phyloP scores from a whole-genome alignment of 257 asterid species.

The Solanum sejunctum region DNA sequence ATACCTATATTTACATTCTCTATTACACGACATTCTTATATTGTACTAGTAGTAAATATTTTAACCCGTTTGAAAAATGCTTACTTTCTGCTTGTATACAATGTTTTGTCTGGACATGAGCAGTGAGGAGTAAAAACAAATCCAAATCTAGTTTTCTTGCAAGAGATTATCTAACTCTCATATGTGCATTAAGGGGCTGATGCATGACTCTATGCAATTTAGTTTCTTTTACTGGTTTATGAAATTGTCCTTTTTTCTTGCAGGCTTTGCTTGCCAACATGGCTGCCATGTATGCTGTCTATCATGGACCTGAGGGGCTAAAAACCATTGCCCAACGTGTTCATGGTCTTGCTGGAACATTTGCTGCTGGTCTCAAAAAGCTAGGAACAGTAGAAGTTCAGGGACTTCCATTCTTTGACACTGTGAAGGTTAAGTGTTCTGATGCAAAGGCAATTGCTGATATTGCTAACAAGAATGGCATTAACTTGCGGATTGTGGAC shows the following conservation, averaged over 20 bases:
- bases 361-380: conserved; percentile 75
- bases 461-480: conserved; percentile 56
- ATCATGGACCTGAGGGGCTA: conserved; percentile 98
- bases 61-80: not conserved
- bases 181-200: not conserved
- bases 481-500: conserved; percentile 71
- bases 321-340: conserved; percentile 86
- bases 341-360: conserved; percentile 81
- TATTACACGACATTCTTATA: not conserved
- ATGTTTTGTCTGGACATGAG: not conserved
- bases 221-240: not conserved
- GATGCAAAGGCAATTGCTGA: conserved; percentile 77
- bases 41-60: not conserved
- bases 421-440: conserved; percentile 67
- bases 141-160: not conserved
- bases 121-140: not conserved
- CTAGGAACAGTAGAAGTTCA: conserved; percentile 89
- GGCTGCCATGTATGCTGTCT: conserved; percentile 99
- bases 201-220: not conserved
- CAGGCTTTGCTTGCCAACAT: conserved; percentile 98
- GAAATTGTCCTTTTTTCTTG: conserved; percentile 4
- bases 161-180: not conserved
- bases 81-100: not conserved
- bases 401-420: conserved; percentile 85
- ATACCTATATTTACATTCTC: not conserved